Base-by-base conservation (phyloP, 2,329 filamentous ascomycete species). In the Malbranchea cinnamomea region DNA sequence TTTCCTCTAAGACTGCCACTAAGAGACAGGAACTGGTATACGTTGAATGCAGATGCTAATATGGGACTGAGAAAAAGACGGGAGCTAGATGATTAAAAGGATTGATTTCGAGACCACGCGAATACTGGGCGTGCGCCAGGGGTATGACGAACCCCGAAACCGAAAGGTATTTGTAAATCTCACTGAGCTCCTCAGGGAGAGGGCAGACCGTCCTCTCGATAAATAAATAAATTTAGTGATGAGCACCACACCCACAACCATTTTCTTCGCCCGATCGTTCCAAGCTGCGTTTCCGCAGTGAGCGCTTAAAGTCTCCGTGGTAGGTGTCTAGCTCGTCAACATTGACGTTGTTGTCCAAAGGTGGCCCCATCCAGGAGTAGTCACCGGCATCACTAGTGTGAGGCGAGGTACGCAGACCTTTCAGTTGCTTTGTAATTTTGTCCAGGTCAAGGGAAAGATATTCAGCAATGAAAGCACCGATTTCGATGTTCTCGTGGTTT, bases 401-500 rank as follows among this genome's bases (percentile, higher is more conserved):
- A 2, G 36, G 35, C 1, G 32, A 29, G 3, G 43, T 48, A 30
- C 40, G 39, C 15, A 43, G 46, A 23, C 35, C 26, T 25, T 43
- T 73, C 57, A 98, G 58, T 53, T 89, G 75, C 46, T 71, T 61
- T 1, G 85, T 94, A 32, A 95, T 72, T 18, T 64, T 63, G 1
- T 81, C 69, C 2, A 93, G 71, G 48, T 94, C 76, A 1, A 95
- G 71, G 28, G 70, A 69, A 0, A 98, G 67, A 47, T 89, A 98
- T 6, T 73, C 60, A 5, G 72, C 63, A 34, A 98, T 57, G 52
- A 94, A 98, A 25, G 68, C 62, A 19, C 89, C 89, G 1, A 98
- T 68, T 15, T 95, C 84, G 0, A 77, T 95, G 50, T 98, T 98
- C 62, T 98, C 89, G 32, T 91, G 76, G 52, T 95, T 95, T 5